A percentile compares a stretch with the other conserved stretches of the same genome.
These are phyloP conservation scores for Macrolepiota dolichaula DNA, from an alignment of 768 basidiomycete genomes.

Conservation along the genomic window DNA sequence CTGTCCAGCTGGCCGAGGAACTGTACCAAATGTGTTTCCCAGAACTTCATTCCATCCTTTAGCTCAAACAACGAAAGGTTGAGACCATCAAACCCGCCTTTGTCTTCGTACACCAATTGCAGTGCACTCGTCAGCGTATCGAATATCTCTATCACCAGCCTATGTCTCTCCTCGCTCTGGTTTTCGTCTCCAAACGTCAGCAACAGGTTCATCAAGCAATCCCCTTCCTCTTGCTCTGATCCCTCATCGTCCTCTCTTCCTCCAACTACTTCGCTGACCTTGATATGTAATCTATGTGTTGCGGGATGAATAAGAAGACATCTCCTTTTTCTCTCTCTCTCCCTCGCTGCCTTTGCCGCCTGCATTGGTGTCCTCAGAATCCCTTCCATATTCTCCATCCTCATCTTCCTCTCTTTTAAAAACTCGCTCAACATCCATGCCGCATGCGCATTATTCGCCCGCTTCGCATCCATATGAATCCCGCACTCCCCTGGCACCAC, in stretches of 20 bases:
- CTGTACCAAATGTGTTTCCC: neutral
- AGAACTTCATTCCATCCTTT: slow-evolving; percentile 2
- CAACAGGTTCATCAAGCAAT: slow-evolving; percentile 2
- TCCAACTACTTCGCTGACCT: neutral
- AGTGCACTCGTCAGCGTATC: slow-evolving; percentile 1
- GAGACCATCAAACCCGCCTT: slow-evolving; percentile 5
- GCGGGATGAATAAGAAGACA: slow-evolving; percentile 1
- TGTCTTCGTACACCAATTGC: slow-evolving; percentile 9
- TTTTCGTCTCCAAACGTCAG: neutral
- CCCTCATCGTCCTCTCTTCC: neutral
- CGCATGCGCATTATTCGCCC: slow-evolving; percentile 10
- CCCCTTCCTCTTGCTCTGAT: neutral
- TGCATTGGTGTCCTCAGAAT: slow-evolving; percentile 7
- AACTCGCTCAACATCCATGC: neutral
- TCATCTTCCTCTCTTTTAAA: slow-evolving; percentile 5
- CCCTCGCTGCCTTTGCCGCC: neutral
- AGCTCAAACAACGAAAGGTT: slow-evolving; percentile 5
- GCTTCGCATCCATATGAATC: slow-evolving; percentile 2
- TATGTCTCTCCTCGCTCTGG: slow-evolving; percentile 7
- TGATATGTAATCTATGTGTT: neutral
- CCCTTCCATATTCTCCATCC: slow-evolving; percentile 9
- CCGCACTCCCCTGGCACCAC: slow-evolving; percentile 5
- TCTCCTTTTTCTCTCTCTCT: neutral
- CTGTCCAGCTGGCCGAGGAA: slow-evolving; percentile 1
- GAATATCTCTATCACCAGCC: slow-evolving; percentile 3